Evolutionary conservation across 148 eudicot genomes (phyloP).

Genomic region (Heliamphora exappendiculata): DNA sequence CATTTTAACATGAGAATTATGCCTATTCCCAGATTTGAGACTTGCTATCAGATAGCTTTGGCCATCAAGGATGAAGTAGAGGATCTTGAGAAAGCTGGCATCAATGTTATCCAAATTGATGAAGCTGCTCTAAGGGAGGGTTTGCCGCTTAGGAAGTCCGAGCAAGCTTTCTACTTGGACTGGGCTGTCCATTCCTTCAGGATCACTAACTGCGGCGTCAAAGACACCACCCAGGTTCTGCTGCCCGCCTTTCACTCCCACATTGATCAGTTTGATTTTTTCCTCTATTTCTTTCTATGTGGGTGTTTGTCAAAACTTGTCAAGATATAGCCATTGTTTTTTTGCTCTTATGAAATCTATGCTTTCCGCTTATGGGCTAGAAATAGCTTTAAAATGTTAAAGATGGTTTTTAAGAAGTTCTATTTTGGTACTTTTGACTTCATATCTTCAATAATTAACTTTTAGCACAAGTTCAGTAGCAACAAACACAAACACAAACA

Average conservation of each 20-base stretch:
- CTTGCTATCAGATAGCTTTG: conserved; percentile 95
- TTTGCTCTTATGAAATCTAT: too few species aligned
- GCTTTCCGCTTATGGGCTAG: too few species aligned
- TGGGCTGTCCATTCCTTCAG: conserved; percentile 99
- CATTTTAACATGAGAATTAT: neutral
- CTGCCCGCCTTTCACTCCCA: neutral
- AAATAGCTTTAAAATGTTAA: too few species aligned
- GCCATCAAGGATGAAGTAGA: conserved; percentile 96
- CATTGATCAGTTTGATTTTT: neutral
- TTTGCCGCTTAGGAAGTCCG: conserved; percentile 84
- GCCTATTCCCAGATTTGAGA: conserved; percentile 53
- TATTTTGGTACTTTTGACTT: too few species aligned
- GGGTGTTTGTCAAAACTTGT: neutral
- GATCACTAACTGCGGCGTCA: conserved; percentile 81
- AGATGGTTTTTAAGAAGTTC: too few species aligned
- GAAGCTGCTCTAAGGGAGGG: conserved; percentile 98
- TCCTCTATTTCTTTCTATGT: neutral
- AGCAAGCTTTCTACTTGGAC: conserved; percentile 84
- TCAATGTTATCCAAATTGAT: conserved; percentile 87
- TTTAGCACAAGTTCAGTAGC: too few species aligned
- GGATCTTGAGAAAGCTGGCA: conserved; percentile 93
- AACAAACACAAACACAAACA: too few species aligned
- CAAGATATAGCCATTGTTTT: too few species aligned
- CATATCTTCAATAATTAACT: too few species aligned
- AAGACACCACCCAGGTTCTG: conserved; percentile 78